Conservation (phyloP, 2,329 filamentous ascomycete genomes). For the Hyphodiscus sp. region DNA sequence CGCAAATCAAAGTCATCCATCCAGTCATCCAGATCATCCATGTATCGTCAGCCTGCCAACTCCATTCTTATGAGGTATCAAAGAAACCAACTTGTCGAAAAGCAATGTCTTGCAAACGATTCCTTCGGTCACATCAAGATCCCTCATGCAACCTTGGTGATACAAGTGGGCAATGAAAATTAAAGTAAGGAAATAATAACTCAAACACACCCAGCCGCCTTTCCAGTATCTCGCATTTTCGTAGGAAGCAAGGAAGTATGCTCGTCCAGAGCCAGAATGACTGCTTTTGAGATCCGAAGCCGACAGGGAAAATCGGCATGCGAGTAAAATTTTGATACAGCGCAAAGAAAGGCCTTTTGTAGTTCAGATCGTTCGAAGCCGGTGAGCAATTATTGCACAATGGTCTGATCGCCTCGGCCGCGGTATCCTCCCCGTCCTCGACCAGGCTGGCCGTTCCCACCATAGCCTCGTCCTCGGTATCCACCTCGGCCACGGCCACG, state of each 20-base stretch:
- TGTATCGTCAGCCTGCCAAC: neutral
- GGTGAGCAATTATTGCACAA: conserved; percentile 16
- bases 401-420: conserved; percentile 23
- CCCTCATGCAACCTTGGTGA: conserved; percentile 22
- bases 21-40: neutral
- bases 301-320: conserved; percentile 18
- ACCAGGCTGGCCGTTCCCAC: conserved; percentile 16
- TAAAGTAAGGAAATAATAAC: conserved; percentile 13
- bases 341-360: conserved; percentile 16
- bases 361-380: conserved; percentile 8
- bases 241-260: neutral
- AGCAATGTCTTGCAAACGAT: neutral
- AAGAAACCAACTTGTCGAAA: conserved; percentile 13
- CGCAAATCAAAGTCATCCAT: neutral
- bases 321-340: conserved; percentile 23
- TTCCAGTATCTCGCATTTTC: neutral
- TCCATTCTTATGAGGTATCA: conserved; percentile 1
- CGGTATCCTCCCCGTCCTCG: conserved; percentile 26
- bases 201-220: conserved; percentile 3
- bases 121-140: conserved; percentile 14
- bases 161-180: conserved; percentile 22
- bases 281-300: conserved; percentile 10
- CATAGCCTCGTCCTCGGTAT: conserved; percentile 23
- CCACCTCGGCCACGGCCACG: conserved; percentile 55
- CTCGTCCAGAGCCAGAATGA: neutral